Evolutionary conservation across 2,329 filamentous ascomycete species (phyloP).

Genomic region (Fusarium annulatum): DNA sequence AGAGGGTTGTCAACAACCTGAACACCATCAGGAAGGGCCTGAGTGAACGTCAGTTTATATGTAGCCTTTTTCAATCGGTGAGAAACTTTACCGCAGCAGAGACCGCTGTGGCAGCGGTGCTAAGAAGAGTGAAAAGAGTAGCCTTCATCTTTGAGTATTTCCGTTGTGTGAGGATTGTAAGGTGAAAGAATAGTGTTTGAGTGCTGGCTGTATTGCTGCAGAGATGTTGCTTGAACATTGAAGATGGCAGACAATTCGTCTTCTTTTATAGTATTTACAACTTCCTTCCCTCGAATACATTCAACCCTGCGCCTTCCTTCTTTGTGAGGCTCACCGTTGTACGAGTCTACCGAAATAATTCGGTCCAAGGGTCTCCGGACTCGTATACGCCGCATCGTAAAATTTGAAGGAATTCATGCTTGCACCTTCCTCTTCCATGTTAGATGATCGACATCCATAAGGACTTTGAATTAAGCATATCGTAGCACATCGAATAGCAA

Average conservation of each 20-base stretch:
- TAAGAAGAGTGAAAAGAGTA: not conserved
- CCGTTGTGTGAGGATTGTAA: too few species aligned
- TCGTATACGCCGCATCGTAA: too few species aligned
- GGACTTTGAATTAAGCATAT: not conserved
- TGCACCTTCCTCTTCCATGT: not conserved
- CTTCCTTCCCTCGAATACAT: not conserved
- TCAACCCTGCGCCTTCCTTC: not conserved
- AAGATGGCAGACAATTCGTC: not conserved
- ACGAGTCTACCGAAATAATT: too few species aligned
- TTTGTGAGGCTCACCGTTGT: too few species aligned
- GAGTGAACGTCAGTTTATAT: fast-evolving
- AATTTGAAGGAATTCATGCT: too few species aligned
- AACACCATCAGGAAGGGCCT: not conserved
- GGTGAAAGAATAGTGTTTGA: not conserved
- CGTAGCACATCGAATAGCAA: not conserved
- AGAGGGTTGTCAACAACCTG: not conserved
- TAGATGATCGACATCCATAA: not conserved
- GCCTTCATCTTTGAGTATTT: not conserved
- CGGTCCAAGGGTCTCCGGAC: too few species aligned
- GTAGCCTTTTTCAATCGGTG: fast-evolving
- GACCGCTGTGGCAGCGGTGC: not conserved
- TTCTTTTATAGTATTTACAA: not conserved
- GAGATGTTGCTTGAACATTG: not conserved
- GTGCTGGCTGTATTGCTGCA: not conserved
- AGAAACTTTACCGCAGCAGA: not conserved